phyloP scores from a whole-genome alignment of 31 red algal species.

The Odonthalia washingtoniensis region DNA sequence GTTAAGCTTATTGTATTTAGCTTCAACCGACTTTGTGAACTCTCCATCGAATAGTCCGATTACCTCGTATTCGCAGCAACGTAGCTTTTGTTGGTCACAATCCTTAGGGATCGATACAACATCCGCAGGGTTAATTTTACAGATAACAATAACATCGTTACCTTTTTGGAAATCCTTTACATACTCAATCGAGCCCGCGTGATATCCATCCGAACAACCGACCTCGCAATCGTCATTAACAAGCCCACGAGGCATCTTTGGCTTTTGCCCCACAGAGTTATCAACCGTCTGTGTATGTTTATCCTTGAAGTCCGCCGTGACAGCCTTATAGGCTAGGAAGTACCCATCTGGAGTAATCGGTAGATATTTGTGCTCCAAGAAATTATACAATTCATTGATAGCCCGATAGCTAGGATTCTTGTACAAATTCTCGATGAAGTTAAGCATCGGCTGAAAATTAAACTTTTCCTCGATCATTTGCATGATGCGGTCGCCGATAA shows the following conservation, averaged over 20 bases:
- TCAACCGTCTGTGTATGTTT: background rate
- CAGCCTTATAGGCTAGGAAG: conserved; percentile 22
- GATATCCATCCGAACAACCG: conserved; percentile 3
- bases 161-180: too few relatives aligned
- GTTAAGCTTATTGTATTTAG: too few relatives aligned
- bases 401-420: background rate
- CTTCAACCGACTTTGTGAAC: too few relatives aligned
- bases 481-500: too few relatives aligned
- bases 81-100: conserved; percentile 1
- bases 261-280: background rate
- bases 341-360: conserved; percentile 10
- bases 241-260: background rate
- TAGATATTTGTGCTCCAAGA: conserved; percentile 5
- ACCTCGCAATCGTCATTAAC: conserved; percentile 9
- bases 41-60: background rate
- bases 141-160: background rate
- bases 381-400: conserved; percentile 2
- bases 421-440: conserved; percentile 6
- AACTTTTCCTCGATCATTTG: too few relatives aligned
- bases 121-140: conserved; percentile 17
- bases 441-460: background rate
- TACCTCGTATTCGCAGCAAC: background rate
- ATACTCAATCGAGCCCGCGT: conserved; percentile 2
- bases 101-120: conserved; percentile 14
- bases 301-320: background rate